Percentiles rank a stretch among this genome's conserved stretches.
These are phyloP conservation scores for Claviceps pazoutovae DNA, from an alignment of 2,329 filamentous ascomycete species.

Conservation along the genomic window DNA sequence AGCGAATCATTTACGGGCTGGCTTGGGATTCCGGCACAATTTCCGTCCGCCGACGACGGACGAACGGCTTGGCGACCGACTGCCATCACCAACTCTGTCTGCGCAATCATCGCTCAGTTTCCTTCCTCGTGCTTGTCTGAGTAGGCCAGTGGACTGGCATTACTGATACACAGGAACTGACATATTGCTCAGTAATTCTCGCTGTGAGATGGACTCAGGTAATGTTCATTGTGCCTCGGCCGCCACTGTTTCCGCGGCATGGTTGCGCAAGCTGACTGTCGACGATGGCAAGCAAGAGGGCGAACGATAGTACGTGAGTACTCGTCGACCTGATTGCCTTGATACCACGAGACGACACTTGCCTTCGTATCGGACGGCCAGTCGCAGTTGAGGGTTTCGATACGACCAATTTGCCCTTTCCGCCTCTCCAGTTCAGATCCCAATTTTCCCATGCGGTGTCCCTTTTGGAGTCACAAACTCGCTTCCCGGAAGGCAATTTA, in stretches of 20 bases:
- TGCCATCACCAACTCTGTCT: not conserved
- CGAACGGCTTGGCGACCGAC: not conserved
- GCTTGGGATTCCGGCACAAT: not conserved
- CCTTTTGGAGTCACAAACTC: not conserved
- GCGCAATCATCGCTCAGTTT: not conserved
- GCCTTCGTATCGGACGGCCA: constrained; percentile 3
- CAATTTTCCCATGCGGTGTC: not conserved
- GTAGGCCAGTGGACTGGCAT: no score
- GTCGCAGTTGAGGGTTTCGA: constrained; percentile 1
- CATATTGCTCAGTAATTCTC: not conserved
- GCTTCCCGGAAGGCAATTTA: not conserved
- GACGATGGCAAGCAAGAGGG: not conserved
- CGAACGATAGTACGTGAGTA: not conserved
- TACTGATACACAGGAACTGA: no score
- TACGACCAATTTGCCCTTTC: not conserved
- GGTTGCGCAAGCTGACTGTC: not conserved
- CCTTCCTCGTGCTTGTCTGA: not conserved
- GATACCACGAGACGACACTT: not conserved
- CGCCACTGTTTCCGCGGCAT: not conserved
- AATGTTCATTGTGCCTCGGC: not conserved
- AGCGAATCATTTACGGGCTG: not conserved
- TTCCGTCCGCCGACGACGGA: not conserved
- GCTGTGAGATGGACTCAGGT: not conserved
- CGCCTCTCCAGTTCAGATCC: not conserved
- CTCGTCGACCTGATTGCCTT: not conserved